Base-by-base conservation (phyloP, 2,329 filamentous ascomycete species). In the Ophiosphaerella korrae region DNA sequence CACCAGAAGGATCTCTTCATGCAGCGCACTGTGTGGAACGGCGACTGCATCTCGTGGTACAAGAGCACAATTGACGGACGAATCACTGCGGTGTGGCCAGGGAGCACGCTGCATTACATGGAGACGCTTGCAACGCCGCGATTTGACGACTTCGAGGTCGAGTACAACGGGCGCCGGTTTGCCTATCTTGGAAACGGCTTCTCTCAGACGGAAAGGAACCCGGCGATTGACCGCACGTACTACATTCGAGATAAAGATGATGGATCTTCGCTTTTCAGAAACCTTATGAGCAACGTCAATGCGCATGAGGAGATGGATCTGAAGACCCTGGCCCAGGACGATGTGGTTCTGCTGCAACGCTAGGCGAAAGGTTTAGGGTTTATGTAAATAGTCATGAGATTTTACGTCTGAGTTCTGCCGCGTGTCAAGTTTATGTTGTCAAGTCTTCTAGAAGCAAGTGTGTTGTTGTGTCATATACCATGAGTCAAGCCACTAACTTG, bases 171-270 rank as follows among this genome's bases (percentile, higher is more conserved):
- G 26, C 43, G 43, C 24, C 32, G 46, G 9, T 49, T 38, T 18
- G 33, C 39, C 14, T 49, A 12, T 16, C 26, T 49, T 7, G 40
- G 46, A 7, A 49, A 49, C 18, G 46, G 46, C 3, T 12, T 44
- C 13, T 34, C 23, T 7, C 46, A 44, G n/a, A 18, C 31, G 23
- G 41, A 36, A 12, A 23, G 23, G 13, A 14, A 40, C 7, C 40
- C 40, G 7, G 18, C 31, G 14, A 36, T 31, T 18, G 46, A 49
- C 39, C 33, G 23, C n/a, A 33, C 41, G 9, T 49, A 29, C 18
- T 49, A 49, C 24, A 44, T 49, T 31, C 33, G 46, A 14, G 41
- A 44, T 13, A 18, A 40, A 8, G 46, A 49, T 32, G 41, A 49
- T 34, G 35, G 35, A 3, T n/a, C 29, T 3, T 35, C 43, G 13